Evolutionary conservation across 2,329 filamentous ascomycete species (phyloP).

Genomic region (Penicillium sp.): DNA sequence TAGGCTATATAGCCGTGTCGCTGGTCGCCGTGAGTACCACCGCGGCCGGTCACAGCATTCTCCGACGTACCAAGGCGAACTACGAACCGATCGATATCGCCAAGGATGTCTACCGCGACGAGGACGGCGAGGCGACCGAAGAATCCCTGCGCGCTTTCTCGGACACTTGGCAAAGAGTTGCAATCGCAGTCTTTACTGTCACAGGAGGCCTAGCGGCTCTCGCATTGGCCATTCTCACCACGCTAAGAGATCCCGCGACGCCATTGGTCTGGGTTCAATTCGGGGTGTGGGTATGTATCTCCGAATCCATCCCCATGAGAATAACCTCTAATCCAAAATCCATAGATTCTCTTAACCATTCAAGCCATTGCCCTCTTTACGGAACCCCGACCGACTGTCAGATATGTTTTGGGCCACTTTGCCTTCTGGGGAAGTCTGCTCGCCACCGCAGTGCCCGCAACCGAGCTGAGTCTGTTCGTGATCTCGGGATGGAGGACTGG

Average conservation of each 20-base stretch:
- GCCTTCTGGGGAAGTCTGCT: conserved; percentile 34
- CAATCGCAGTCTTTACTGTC: conserved; percentile 57
- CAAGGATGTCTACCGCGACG: conserved; percentile 63
- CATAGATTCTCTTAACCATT: conserved; percentile 32
- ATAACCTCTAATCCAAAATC: background rate
- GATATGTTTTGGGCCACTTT: conserved; percentile 34
- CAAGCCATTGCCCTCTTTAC: conserved; percentile 38
- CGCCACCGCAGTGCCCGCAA: conserved; percentile 20
- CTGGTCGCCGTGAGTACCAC: conserved; percentile 26
- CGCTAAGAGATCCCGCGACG: conserved; percentile 40
- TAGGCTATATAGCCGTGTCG: conserved; percentile 27
- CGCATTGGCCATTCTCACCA: conserved; percentile 57
- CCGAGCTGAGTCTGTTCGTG: conserved; percentile 36
- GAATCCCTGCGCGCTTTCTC: conserved; percentile 66
- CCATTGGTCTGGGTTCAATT: conserved; percentile 63
- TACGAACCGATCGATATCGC: conserved; percentile 22
- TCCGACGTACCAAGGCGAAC: conserved; percentile 15
- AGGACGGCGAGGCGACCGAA: conserved; percentile 68
- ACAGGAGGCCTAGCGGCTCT: conserved; percentile 60
- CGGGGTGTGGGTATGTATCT: conserved; percentile 62
- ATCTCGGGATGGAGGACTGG: conserved; percentile 15
- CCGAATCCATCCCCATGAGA: background rate
- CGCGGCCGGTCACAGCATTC: conserved; percentile 28
- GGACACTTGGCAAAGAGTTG: conserved; percentile 58
- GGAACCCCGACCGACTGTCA: conserved; percentile 35